Evolutionary conservation across 2,329 filamentous ascomycete species (phyloP).

Genomic region (Exserohilum rostratum): DNA sequence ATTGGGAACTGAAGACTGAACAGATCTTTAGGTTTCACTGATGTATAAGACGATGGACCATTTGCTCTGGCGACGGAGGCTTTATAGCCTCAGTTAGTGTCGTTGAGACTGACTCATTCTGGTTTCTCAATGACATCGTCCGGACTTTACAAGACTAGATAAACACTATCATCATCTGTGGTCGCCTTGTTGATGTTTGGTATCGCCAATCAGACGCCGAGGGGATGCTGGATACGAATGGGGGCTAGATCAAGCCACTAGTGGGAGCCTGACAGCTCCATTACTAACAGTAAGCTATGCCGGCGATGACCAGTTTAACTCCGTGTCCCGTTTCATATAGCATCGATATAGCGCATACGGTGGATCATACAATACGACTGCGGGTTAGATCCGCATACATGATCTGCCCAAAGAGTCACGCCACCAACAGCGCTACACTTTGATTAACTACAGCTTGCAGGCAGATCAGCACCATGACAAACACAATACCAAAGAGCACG

Average conservation of each 20-base stretch:
- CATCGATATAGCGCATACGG: neutral
- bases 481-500: conserved; percentile 12
- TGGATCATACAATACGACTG: neutral
- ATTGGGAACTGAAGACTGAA: neutral
- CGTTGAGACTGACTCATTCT: neutral
- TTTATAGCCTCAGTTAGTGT: too few species aligned
- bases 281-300: neutral
- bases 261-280: neutral
- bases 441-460: too few species aligned
- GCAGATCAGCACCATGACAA: conserved; percentile 18
- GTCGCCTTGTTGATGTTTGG: neutral
- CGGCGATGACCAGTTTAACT: neutral
- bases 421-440: neutral
- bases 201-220: conserved; percentile 5
- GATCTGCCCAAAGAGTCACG: neutral
- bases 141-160: neutral
- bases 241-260: conserved; percentile 8
- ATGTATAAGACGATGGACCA: too few species aligned
- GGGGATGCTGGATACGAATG: conserved; percentile 10
- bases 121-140: neutral
- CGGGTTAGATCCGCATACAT: neutral
- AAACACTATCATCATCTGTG: neutral
- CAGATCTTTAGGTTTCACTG: too few species aligned
- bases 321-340: neutral
- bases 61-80: too few species aligned